Evolutionary conservation across 495 filamentous ascomycete genomes (phyloP).

Genomic region (Penicillium antarcticum): DNA sequence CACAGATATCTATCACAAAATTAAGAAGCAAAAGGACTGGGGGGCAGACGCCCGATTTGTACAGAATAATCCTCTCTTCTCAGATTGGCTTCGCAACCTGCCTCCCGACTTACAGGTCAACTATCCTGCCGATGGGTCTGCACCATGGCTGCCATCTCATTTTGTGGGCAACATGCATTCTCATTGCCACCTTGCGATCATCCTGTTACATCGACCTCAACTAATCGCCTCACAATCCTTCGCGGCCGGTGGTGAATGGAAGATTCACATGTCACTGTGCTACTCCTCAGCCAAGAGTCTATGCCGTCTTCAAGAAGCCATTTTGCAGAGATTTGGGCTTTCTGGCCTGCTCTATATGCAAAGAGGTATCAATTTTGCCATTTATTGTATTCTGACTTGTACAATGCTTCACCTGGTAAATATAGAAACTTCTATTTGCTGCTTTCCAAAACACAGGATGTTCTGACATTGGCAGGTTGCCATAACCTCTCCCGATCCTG

Average conservation of each 20-base stretch:
- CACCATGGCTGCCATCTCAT: constrained; percentile 84
- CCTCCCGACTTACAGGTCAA: constrained; percentile 75
- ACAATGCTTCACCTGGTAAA: constrained; percentile 93
- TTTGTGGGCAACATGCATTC: constrained; percentile 91
- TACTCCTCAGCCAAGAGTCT: constrained; percentile 84
- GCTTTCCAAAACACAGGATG: constrained; percentile 1
- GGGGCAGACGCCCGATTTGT: constrained; percentile 81
- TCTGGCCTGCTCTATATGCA: constrained; percentile 89
- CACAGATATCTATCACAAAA: constrained; percentile 67
- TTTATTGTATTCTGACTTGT: constrained; percentile 88
- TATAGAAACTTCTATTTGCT: constrained; percentile 4
- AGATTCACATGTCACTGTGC: constrained; percentile 79
- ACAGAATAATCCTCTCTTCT: constrained; percentile 69
- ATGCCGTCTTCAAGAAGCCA: constrained; percentile 86
- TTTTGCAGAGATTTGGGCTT: constrained; percentile 73
- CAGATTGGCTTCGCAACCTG: constrained; percentile 71
- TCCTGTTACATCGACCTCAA: constrained; percentile 88
- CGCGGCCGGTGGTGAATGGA: constrained; percentile 75
- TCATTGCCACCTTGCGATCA: constrained; percentile 84
- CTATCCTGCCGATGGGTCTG: constrained; percentile 74
- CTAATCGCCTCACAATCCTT: constrained; percentile 73
- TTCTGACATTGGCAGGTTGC: constrained; percentile 63
- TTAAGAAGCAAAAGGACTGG: constrained; percentile 87
- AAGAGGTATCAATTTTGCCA: constrained; percentile 91
- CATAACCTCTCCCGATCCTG: constrained; percentile 89